Evolutionary conservation across 208 protist genomes (phyloP), one percentile per base, ranked within the genome.

Genomic region (Kentomonas sorsogonicus): DNA sequence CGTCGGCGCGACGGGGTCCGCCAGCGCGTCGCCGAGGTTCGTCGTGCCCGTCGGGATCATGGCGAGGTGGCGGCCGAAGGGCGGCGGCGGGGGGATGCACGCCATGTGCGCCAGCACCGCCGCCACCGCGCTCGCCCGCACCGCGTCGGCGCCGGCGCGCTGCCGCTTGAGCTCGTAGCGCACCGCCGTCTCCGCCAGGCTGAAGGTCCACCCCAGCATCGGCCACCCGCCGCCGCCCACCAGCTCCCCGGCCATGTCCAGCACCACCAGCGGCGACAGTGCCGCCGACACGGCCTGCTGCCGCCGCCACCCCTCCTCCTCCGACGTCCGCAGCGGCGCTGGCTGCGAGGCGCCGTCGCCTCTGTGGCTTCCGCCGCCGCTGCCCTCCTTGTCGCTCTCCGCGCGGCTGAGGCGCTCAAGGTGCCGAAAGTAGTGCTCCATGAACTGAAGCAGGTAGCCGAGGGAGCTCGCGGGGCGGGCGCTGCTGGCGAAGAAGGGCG

Each of bases 81-180:
- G 45, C 13, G 22, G 48, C 31, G 65, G 64, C 11, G 64, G 18
- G 25, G 82, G 79, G 10, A 86, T 47, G 44, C 62, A 53, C 34
- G 78, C 79, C 13, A 93, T 64, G 60, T 89, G 86, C 9, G 79
- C 69, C 3, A 93, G 70, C 53, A 89, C 72, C 0, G 86, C 74
- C 5, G 69, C 78, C 27, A 54, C 52, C 0, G 69, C 72, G 15
- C 62, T 53, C 15, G 45, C 47, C 13, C 50, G 69, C 51, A 63
- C 71, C 60, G 59, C 68, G 52, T 43, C 58, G 34, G 72, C 25
- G 47, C 72, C 50, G 54, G 48, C 46, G 30, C 67, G 52, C 55
- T 82, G 76, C 5, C 68, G 71, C 41, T 60, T 59, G 22, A 66
- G 58, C 56, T 78, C 71, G 45, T 79, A 74, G 31, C 47, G 67